A percentile compares a stretch with the other conserved stretches of the same genome.
Evolutionary conservation across 768 basidiomycete species (phyloP).

Genomic region (Pleurotus ostreatus): DNA sequence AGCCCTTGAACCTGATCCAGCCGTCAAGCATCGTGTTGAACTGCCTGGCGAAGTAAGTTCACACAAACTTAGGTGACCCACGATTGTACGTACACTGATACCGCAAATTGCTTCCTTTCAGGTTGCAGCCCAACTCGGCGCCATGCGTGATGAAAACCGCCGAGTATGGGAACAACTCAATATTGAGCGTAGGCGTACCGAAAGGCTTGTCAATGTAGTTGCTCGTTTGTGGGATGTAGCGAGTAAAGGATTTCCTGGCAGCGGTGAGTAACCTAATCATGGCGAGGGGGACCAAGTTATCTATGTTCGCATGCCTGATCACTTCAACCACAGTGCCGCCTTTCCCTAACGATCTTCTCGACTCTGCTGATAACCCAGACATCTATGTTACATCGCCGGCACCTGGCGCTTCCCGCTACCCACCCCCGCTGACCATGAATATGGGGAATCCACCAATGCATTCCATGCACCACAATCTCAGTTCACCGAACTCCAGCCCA

Average conservation of each 20-base stretch:
- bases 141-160: conserved; percentile 72
- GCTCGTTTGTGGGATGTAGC: conserved; percentile 62
- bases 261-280: conserved; percentile 31
- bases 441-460: conserved; percentile 33
- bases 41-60: conserved; percentile 71
- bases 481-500: conserved; percentile 31
- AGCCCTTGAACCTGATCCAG: conserved; percentile 76
- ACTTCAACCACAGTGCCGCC: conserved; percentile 31
- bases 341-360: conserved; percentile 51
- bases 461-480: conserved; percentile 31
- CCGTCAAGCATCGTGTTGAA: conserved; percentile 67
- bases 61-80: background rate
- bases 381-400: conserved; percentile 69
- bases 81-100: too few species aligned
- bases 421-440: conserved; percentile 41
- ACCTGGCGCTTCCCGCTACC: conserved; percentile 34
- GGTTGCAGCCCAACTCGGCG: conserved; percentile 61
- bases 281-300: background rate
- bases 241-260: conserved; percentile 50
- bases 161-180: conserved; percentile 54
- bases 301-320: background rate
- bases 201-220: conserved; percentile 55
- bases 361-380: conserved; percentile 52
- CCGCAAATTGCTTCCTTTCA: conserved; percentile 14
- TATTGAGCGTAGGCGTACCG: conserved; percentile 56